These are phyloP conservation scores for Didymella segeticola DNA, from an alignment of 2,329 filamentous ascomycete genomes.

Conservation along the genomic window DNA sequence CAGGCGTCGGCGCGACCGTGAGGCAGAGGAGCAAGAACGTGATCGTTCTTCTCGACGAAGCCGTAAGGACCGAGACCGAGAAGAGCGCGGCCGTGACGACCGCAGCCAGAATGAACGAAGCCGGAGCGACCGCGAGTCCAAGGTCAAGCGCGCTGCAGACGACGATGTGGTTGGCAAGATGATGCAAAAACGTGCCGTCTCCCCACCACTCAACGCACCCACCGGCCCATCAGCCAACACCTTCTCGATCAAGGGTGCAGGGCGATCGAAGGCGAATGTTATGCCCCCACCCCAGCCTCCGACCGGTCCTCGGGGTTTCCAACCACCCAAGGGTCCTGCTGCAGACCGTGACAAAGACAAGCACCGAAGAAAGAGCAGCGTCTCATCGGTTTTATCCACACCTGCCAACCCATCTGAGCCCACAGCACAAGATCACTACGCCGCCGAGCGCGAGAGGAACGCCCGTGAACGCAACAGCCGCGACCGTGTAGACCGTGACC, in stretches of 20 bases:
- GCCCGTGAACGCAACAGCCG: constrained; percentile 39
- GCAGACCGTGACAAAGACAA: constrained; percentile 39
- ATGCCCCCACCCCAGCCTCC: constrained; percentile 48
- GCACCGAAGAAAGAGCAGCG: constrained; percentile 30
- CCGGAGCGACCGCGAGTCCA: constrained; percentile 20
- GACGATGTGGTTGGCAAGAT: constrained; percentile 34
- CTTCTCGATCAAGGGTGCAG: constrained; percentile 53
- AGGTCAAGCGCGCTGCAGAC: constrained; percentile 4
- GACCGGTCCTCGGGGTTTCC: constrained; percentile 43
- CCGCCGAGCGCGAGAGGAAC: constrained; percentile 68
- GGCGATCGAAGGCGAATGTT: constrained; percentile 27
- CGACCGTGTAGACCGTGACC: constrained; percentile 34
- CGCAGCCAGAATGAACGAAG: constrained; percentile 27
- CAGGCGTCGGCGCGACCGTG: constrained; percentile 60
- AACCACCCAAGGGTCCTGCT: constrained; percentile 48
- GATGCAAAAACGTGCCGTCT: constrained; percentile 39
- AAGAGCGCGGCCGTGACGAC: constrained; percentile 48
- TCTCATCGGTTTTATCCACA: constrained; percentile 15
- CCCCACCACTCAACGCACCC: constrained; percentile 44
- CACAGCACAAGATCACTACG: constrained; percentile 63
- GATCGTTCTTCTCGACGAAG: constrained; percentile 52
- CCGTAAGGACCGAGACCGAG: constrained; percentile 52
- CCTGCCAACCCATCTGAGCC: constrained; percentile 27
- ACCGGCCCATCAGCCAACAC: constrained; percentile 51
- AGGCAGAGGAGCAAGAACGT: constrained; percentile 42